Base-by-base conservation (phyloP, 2,329 filamentous ascomycete genomes). In the Chaetomiaceae sp. region DNA sequence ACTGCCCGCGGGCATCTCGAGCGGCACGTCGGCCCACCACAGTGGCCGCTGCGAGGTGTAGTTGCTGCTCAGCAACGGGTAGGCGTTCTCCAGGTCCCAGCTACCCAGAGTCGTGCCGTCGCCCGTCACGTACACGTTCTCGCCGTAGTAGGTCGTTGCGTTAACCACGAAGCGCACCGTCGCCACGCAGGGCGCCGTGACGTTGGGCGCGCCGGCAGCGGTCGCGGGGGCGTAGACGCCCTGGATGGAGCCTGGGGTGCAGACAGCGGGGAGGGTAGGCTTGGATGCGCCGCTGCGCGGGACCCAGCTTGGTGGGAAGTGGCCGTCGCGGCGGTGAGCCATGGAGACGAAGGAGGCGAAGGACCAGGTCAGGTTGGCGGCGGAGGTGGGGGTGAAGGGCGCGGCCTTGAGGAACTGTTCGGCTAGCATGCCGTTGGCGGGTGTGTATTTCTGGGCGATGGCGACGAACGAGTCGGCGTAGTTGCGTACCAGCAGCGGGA, bases 391-490 rank as follows among this genome's bases (percentile, higher is more conserved):
- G 0, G 61, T 58, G 35, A 57, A 66, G 25, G 62, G 65, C 7
- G 59, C 41, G 13, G 60, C 64, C 40, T 72, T 72, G 54, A 72
- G 66, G 58, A 74, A 79, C 50, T 79, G 76, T 60, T 79, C 76
- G 2, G 81, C 72, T 14, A 88, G 64, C 2, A 77, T 77, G 14
- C 86, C 86, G 54, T 82, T 78, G 1, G 72, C 55, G 2, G 76
- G 74, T 0, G 79, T 79, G 61, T 91, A 89, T 3, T 73, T 75
- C 52, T 77, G 77, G 5, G 87, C 78, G 1, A 86, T 73, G 47
- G 72, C 70, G 38, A 86, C 69, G 58, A 83, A 87, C 20, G 73
- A 74, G 42, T 82, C 78, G 10, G 79, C 82, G 48, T 82, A 82
- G 2, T 71, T 62, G 5, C 72, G 76, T 5, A 77, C 76, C 2